Conservation (phyloP, 352 stramenopile genomes). For the Pythium aristosporum region DNA sequence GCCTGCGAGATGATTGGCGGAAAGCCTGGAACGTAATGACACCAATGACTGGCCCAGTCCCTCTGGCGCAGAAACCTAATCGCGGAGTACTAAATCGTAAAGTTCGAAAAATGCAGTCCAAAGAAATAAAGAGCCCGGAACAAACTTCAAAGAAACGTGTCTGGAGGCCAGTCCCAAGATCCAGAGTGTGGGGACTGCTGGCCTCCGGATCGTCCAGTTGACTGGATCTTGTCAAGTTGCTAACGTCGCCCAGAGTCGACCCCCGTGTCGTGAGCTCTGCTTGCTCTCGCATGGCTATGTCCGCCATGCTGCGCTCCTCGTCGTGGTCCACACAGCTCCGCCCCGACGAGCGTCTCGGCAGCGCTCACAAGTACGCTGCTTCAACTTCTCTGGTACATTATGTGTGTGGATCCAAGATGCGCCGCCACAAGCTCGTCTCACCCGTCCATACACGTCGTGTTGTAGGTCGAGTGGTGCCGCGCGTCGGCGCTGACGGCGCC, state of each 20-base stretch:
- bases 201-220: slow-evolving; percentile 3
- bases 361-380: neutral
- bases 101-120: neutral
- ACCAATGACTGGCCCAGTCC: neutral
- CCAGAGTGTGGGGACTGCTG: neutral
- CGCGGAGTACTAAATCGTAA: neutral
- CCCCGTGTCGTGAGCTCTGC: neutral
- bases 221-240: slow-evolving; percentile 8
- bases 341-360: neutral
- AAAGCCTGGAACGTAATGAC: slow-evolving; percentile 11
- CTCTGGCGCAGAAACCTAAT: slow-evolving; percentile 1
- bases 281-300: slow-evolving; percentile 9
- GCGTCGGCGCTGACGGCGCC: neutral
- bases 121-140: neutral
- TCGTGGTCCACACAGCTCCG: slow-evolving; percentile 1
- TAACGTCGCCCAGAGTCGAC: neutral
- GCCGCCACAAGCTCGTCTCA: neutral
- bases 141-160: slow-evolving; percentile 1
- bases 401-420: neutral
- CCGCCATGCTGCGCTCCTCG: slow-evolving; percentile 13
- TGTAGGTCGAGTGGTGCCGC: slow-evolving; percentile 5
- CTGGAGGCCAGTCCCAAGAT: slow-evolving; percentile 20
- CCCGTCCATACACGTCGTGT: neutral
- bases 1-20: slow-evolving; percentile 8
- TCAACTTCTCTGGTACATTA: slow-evolving; percentile 9